phyloP scores from a whole-genome alignment of 345 rosid species.

The Eucalyptus erythrocorys region DNA sequence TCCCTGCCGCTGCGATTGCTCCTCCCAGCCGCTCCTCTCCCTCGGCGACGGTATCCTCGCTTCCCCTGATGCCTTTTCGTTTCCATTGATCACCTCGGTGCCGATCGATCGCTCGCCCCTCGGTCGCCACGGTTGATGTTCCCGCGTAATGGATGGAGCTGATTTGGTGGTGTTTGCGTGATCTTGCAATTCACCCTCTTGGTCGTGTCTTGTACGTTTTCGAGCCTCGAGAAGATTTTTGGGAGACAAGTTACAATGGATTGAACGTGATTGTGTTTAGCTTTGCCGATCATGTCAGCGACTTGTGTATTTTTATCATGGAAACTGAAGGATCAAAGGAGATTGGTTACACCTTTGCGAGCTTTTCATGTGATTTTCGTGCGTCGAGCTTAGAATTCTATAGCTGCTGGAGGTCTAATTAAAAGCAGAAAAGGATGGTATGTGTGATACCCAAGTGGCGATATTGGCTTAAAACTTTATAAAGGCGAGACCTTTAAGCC shows the following conservation, averaged over 20 bases:
- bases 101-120: background rate
- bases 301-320: background rate
- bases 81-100: background rate
- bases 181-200: background rate
- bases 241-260: background rate
- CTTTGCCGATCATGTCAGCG: background rate
- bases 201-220: background rate
- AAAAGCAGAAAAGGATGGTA: background rate
- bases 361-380: background rate
- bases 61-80: background rate
- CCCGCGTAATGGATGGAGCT: background rate
- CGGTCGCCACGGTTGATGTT: background rate
- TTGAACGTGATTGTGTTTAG: background rate
- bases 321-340: background rate
- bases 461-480: background rate
- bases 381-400: background rate
- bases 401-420: background rate
- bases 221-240: background rate
- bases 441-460: background rate
- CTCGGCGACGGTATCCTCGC: conserved; percentile 22
- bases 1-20: conserved; percentile 51
- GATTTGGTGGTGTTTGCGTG: background rate
- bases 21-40: conserved; percentile 39
- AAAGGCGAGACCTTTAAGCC: background rate
- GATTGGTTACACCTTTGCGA: background rate